Base-by-base conservation (phyloP, 2,329 filamentous ascomycete species). In the Aspergillus unguis region DNA sequence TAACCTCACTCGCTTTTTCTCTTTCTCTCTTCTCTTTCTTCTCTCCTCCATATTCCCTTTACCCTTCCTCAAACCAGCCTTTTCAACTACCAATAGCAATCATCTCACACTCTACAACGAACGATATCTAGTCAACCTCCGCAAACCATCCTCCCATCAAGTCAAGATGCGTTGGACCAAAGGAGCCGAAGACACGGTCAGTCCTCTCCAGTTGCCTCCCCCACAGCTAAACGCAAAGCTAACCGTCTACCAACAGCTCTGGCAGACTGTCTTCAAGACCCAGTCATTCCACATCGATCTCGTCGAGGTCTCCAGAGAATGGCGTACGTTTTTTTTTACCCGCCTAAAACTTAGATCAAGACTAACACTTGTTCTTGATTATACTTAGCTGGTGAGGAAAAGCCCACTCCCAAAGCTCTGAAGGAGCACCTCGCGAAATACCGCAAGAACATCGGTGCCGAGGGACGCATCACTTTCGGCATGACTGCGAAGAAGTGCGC, bases 181-280 rank as follows among this genome's bases (percentile, higher is more conserved):
- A 6, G 47, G 53, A 2, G 50, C 50, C 26, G 43, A 56, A 48
- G 31, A 53, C 3, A 47, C 44, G 6, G 50, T 56, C 44, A 1
- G 31, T 17, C 6, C 4, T 29, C 10, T 6, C n/a, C 17, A 27
- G 10, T 11, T 9, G 23, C 6, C 23, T 37, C 9, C 10, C 23
- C 4, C 36, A 36, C 17, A 9, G 3, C 10, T 10, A 36, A 8
- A 44, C 32, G 27, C 28, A 17, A 41, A 46, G 27, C 35, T 25
- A 9, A 45, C n/a, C n/a, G 17, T 17, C 17, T 17, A 17, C 25
- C 6, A 11, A 7, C 44, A 58, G 58, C 55, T 59, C 28, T 56
- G 56, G 51, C 49, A 44, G 25, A 58, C 55, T 10, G 44, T 59
- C 41, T 58, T 57, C 23, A 52, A 54, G 27, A 58, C 53, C 5